Conservation (phyloP, 805 yeast species). For the Yamadazyma nakazawae region DNA sequence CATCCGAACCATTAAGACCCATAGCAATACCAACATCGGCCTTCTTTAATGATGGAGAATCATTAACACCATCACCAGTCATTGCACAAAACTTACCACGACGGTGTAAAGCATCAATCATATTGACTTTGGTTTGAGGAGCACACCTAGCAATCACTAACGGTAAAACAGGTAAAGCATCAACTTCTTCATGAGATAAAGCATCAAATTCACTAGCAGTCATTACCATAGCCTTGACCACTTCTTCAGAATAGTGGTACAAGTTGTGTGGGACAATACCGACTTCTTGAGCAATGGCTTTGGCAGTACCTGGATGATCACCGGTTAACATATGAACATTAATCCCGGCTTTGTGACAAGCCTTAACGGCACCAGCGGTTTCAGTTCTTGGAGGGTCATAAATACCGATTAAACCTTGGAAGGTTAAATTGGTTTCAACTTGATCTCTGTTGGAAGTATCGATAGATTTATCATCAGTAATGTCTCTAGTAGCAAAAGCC, state of each 20-base stretch:
- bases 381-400: constrained; percentile 79
- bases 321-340: constrained; percentile 82
- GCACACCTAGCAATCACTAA: constrained; percentile 41
- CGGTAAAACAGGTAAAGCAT: constrained; percentile 35
- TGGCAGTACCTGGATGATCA: constrained; percentile 76
- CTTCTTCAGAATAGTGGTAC: constrained; percentile 31
- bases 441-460: constrained; percentile 25
- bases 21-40: constrained; percentile 84
- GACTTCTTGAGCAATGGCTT: constrained; percentile 77
- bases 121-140: constrained; percentile 40
- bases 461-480: constrained; percentile 14
- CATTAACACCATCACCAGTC: constrained; percentile 73
- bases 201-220: constrained; percentile 36
- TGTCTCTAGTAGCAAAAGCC: constrained; percentile 56
- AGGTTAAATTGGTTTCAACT: constrained; percentile 53
- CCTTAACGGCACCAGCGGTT: constrained; percentile 59
- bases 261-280: constrained; percentile 62
- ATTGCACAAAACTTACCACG: constrained; percentile 36
- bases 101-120: constrained; percentile 41
- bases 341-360: constrained; percentile 72
- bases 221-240: constrained; percentile 35
- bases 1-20: constrained; percentile 78
- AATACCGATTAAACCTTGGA: constrained; percentile 71
- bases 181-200: constrained; percentile 31
- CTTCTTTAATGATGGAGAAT: constrained; percentile 70